Evolutionary conservation across 1,284 basidiomycete genomes (phyloP).

Genomic region (Puccinia horiana): DNA sequence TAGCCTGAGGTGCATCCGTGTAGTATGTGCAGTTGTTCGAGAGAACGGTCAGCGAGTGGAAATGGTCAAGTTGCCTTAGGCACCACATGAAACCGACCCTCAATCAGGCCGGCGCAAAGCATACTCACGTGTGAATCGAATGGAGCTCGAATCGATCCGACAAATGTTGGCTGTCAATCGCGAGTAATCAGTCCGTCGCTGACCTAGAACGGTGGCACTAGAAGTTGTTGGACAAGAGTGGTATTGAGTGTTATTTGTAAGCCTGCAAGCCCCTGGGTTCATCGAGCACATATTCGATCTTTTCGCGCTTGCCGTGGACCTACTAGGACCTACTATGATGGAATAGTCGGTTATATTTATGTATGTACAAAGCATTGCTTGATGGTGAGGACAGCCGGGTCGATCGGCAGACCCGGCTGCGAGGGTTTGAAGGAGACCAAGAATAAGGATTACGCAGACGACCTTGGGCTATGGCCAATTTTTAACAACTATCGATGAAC

Average conservation of each 20-base stretch:
- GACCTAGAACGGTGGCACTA: background rate
- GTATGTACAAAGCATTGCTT: background rate
- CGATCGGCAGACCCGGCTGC: background rate
- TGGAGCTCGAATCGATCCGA: background rate
- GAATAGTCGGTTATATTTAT: background rate
- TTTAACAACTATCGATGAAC: too few species aligned
- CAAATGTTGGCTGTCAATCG: background rate
- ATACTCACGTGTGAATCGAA: too few species aligned
- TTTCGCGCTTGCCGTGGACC: background rate
- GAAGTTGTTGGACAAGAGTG: background rate
- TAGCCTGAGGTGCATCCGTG: background rate
- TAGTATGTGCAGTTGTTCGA: too few species aligned
- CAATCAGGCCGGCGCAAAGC: background rate
- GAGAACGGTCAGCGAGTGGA: background rate
- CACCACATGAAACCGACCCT: background rate
- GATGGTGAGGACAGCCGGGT: background rate
- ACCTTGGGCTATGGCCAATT: background rate
- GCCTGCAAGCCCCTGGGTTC: background rate
- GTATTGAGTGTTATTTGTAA: background rate
- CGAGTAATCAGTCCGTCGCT: background rate
- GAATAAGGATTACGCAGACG: background rate
- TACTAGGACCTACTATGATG: background rate
- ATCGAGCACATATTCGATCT: background rate
- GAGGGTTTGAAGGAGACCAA: background rate
- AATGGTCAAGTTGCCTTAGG: too few species aligned